Base-by-base conservation (phyloP, 208 protist genomes). In the Acanthamoeba quina region DNA sequence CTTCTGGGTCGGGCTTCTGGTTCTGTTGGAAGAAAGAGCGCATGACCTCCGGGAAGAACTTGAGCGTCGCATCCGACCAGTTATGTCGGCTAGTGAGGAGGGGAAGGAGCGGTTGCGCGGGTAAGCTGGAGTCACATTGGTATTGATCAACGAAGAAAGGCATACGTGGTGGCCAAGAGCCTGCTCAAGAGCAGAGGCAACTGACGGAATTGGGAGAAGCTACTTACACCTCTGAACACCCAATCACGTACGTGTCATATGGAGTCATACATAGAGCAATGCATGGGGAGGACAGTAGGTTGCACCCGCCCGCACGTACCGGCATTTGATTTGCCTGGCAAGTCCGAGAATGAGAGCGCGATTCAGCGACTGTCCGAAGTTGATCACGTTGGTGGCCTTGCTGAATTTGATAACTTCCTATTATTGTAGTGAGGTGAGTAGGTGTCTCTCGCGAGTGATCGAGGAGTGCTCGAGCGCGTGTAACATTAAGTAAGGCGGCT, bases 341-440 rank as follows among this genome's bases (percentile, higher is more conserved):
- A 90, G 26, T n/a, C 85, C 85, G 4, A 90, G 44, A 7, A 90
- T 72, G 19, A 90, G 85, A 17, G 37, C 62, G 21, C 85, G 85
- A 54, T 90, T 90, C 19, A 90, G 29, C 31, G 85, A 74, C 26
- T 90, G 60, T 11, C 85, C 85, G 21, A 90, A 90, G 37, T 90
- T 54, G 54, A 90, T 72, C 24, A 54, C 85, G 9, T 3, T 47
- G 41, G 85, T 90, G 3, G 85, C 85, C 24, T 90, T 72, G 62
- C 60, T 74, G 41, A 90, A 90, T 26, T 66, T 74, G 58, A 90
- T 90, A 0, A 90, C 85, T 34, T 90, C 85, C 62, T 72, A 19
- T 34, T 5, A 4, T 60, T 13, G 70, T 26, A 37, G 3, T n/a
- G 62, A 7, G 13, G 29, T 15, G 10, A 37, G 3, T 24, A 19